A percentile compares a stretch with the other conserved stretches of the same genome.
phyloP scores from a whole-genome alignment of 1,284 basidiomycete genomes.

The Ustilago xerochloae region DNA sequence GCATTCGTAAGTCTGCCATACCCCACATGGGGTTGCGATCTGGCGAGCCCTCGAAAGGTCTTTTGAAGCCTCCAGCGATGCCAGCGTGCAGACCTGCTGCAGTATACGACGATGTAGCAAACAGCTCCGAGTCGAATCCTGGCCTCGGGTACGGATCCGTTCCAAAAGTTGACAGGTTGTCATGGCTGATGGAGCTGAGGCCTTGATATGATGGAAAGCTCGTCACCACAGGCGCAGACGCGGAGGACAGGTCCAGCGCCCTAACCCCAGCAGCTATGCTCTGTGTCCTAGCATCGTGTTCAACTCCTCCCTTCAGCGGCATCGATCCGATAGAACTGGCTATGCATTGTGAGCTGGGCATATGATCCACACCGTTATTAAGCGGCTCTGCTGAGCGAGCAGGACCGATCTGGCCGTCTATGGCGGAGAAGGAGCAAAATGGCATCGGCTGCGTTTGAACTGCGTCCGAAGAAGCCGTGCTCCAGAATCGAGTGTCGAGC shows the following conservation, averaged over 20 bases:
- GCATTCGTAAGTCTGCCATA: neutral
- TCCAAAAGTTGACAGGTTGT: neutral
- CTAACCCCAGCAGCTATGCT: neutral
- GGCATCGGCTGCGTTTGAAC: neutral
- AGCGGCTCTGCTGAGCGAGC: neutral
- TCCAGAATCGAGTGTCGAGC: neutral
- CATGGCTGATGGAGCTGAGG: neutral
- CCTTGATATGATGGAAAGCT: neutral
- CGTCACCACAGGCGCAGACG: neutral
- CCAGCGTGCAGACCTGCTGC: neutral
- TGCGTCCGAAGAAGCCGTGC: neutral
- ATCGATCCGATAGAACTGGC: too few relatives aligned
- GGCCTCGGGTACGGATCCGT: too few relatives aligned
- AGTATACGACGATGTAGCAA: too few relatives aligned
- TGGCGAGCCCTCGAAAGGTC: neutral
- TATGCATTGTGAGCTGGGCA: neutral
- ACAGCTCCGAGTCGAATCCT: too few relatives aligned
- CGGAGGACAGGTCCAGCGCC: constrained; percentile 6
- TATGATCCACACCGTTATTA: neutral
- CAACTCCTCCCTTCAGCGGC: neutral
- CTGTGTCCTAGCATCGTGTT: neutral
- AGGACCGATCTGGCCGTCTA: neutral
- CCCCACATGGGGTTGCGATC: constrained; percentile 25
- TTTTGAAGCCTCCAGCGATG: neutral
- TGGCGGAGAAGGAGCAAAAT: neutral